A percentile compares a stretch with the other conserved stretches of the same genome.
Evolutionary conservation across 140 eudicot species (phyloP).

Genomic region (Stevia rebaudiana): DNA sequence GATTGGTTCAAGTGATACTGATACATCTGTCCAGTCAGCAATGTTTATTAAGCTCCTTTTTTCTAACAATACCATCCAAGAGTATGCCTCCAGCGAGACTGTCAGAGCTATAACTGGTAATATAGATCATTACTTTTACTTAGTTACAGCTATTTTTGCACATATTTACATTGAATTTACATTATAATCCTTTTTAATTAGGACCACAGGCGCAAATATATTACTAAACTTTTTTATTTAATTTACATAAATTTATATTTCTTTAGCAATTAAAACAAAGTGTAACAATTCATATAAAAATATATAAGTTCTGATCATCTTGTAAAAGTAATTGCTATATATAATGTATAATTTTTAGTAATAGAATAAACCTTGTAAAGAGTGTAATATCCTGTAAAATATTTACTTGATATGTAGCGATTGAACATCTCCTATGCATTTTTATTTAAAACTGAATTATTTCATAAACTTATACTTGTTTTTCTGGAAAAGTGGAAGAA

Average conservation of each 20-base stretch:
- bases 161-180: constrained; percentile 1
- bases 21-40: constrained; percentile 90
- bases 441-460: neutral
- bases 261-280: neutral
- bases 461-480: neutral
- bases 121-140: neutral
- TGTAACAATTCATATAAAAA: neutral
- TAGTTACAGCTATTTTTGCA: constrained; percentile 1
- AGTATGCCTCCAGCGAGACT: constrained; percentile 97
- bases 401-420: neutral
- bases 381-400: constrained; percentile 2
- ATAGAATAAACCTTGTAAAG: neutral
- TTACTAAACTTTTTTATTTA: neutral
- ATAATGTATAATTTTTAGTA: neutral
- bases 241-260: neutral
- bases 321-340: neutral
- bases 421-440: neutral
- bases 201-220: neutral
- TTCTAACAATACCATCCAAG: constrained; percentile 90
- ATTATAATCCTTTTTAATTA: neutral
- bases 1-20: constrained; percentile 92
- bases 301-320: neutral
- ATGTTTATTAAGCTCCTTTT: constrained; percentile 94
- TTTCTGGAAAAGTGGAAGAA: neutral
- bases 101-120: constrained; percentile 99